Conservation (phyloP, 164 flowering plant genomes). For the Sextonia rubra region DNA sequence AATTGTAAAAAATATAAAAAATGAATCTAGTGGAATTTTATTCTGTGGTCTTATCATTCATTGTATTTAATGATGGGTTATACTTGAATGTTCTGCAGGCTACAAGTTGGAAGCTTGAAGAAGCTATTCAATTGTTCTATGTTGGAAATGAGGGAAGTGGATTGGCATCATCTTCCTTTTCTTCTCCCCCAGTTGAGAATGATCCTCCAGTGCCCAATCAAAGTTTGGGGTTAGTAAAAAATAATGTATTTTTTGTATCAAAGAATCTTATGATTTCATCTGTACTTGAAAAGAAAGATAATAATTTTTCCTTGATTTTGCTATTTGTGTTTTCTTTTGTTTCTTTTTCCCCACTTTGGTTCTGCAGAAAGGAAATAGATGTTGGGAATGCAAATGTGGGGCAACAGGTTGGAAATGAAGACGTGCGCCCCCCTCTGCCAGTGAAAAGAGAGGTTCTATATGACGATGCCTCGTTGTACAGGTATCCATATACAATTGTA, state of each 20-base stretch:
- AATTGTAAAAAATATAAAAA: not conserved
- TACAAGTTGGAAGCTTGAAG: conserved; percentile 93
- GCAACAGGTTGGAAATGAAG: conserved; percentile 39
- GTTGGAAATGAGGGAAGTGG: conserved; percentile 65
- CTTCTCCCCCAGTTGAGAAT: conserved; percentile 31
- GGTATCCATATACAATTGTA: conserved; percentile 33
- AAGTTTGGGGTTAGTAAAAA: conserved; percentile 30
- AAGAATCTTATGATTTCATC: not conserved
- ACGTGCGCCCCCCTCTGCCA: conserved; percentile 89
- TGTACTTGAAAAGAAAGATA: not conserved
- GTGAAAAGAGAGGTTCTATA: conserved; percentile 92
- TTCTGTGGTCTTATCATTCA: not conserved
- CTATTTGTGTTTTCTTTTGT: not conserved
- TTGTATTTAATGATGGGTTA: not conserved
- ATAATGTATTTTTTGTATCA: not conserved
- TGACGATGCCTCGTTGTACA: conserved; percentile 56
- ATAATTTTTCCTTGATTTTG: not conserved
- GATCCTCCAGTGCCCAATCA: conserved; percentile 23
- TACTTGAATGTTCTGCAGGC: conserved; percentile 43
- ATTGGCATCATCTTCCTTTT: conserved; percentile 28
- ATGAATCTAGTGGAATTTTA: not conserved
- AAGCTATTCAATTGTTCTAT: conserved; percentile 85
- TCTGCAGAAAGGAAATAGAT: conserved; percentile 29
- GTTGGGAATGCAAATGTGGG: conserved; percentile 22
- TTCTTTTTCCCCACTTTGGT: conserved; percentile 3